phyloP scores from a whole-genome alignment of 805 yeast species.

The Kodamaea jinghongensis region DNA sequence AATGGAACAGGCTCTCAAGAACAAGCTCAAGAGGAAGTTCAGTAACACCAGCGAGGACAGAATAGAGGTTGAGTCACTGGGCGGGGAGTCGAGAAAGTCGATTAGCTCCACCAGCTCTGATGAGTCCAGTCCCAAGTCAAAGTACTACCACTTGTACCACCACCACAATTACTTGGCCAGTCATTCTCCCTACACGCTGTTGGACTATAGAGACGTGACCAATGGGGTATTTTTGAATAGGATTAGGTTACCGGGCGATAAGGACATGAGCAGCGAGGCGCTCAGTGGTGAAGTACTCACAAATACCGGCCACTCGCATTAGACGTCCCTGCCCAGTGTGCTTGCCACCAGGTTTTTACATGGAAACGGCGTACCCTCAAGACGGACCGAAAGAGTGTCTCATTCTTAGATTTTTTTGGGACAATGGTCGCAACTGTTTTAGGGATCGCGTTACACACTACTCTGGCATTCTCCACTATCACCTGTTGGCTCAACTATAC shows the following conservation, averaged over 20 bases:
- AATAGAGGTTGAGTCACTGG: constrained; percentile 2
- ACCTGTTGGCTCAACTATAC: too few species aligned
- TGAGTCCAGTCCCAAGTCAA: constrained; percentile 2
- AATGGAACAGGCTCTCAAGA: constrained; percentile 30
- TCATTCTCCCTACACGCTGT: constrained; percentile 8
- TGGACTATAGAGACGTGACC: constrained; percentile 10
- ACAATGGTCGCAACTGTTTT: too few species aligned
- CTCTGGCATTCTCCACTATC: too few species aligned
- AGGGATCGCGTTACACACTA: too few species aligned
- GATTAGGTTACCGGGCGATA: constrained; percentile 13
- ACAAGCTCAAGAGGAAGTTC: constrained; percentile 20
- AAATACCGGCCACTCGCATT: too few species aligned
- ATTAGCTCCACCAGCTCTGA: constrained; percentile 6
- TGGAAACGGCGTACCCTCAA: too few species aligned
- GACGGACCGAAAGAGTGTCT: too few species aligned
- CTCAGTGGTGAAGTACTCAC: too few species aligned
- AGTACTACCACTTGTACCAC: constrained; percentile 5
- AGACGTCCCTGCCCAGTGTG: too few species aligned
- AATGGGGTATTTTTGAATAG: constrained; percentile 12
- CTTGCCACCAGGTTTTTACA: too few species aligned
- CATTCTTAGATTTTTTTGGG: too few species aligned
- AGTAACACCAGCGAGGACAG: constrained; percentile 14
- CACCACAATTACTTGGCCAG: constrained; percentile 5
- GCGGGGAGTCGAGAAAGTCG: constrained; percentile 3
- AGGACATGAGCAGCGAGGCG: constrained; percentile 10